Evolutionary conservation across 495 filamentous ascomycete genomes (phyloP).

Genomic region (Entonaema liquescens): DNA sequence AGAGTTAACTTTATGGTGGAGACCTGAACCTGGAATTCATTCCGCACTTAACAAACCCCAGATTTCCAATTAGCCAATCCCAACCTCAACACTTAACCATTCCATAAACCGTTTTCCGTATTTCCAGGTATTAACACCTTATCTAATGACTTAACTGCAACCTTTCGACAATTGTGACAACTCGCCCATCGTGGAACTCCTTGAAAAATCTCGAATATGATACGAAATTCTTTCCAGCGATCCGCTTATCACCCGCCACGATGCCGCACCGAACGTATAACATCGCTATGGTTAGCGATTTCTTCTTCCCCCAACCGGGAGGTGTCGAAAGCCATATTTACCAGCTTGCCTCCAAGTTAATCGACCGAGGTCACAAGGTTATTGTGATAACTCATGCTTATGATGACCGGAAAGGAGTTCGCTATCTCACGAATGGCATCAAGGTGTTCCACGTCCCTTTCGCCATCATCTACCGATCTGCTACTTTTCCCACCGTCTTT

Average conservation of each 20-base stretch:
- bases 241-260: constrained; percentile 35
- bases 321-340: constrained; percentile 99
- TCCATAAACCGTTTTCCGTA: background rate
- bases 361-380: constrained; percentile 97
- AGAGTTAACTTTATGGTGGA: too few relatives aligned
- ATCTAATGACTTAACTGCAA: background rate
- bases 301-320: constrained; percentile 97
- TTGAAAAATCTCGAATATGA: constrained; percentile 44
- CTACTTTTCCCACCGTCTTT: constrained; percentile 97
- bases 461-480: constrained; percentile 90
- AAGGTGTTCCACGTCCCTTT: constrained; percentile 99
- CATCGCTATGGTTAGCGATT: constrained; percentile 94
- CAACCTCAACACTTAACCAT: background rate
- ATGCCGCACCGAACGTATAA: constrained; percentile 68
- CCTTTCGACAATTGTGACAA: constrained; percentile 15
- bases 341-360: constrained; percentile 93
- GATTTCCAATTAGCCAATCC: background rate
- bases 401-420: constrained; percentile 86
- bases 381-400: constrained; percentile 99
- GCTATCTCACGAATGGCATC: constrained; percentile 96
- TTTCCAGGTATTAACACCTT: background rate
- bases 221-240: constrained; percentile 8
- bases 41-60: background rate
- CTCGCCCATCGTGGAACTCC: constrained; percentile 5
- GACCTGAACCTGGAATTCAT: too few relatives aligned